phyloP scores from a whole-genome alignment of 2,329 filamentous ascomycete genomes.

The Microthyrium microscopicum region DNA sequence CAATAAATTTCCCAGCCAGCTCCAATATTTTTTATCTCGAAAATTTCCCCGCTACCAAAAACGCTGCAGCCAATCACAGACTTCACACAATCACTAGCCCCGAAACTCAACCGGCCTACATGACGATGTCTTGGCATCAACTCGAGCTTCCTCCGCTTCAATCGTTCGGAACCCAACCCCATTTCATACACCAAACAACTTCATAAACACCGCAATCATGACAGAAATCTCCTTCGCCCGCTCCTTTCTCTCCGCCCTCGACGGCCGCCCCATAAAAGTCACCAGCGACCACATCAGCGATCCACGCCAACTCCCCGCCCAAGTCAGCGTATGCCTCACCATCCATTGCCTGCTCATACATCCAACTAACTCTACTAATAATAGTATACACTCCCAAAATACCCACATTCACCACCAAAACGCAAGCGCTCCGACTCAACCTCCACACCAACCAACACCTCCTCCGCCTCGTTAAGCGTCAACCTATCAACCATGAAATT shows the following conservation, averaged over 20 bases:
- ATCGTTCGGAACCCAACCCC: too few relatives aligned
- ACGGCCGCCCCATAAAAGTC: conserved; percentile 64
- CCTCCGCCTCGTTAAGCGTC: conserved; percentile 29
- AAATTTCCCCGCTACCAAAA: too few relatives aligned
- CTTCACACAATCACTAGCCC: too few relatives aligned
- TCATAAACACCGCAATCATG: conserved; percentile 14
- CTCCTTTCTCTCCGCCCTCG: conserved; percentile 63
- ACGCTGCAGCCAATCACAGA: too few relatives aligned
- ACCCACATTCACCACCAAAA: conserved; percentile 32
- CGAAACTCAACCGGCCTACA: too few relatives aligned
- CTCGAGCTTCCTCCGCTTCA: too few relatives aligned
- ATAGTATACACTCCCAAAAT: conserved; percentile 57
- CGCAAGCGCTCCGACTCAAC: conserved; percentile 23
- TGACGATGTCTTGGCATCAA: too few relatives aligned
- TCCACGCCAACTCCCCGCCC: conserved; percentile 57
- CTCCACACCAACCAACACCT: conserved; percentile 26
- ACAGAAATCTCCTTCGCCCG: conserved; percentile 70
- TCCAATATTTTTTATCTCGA: neutral
- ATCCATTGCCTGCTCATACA: conserved; percentile 23
- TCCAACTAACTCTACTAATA: conserved; percentile 1
- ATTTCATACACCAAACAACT: too few relatives aligned
- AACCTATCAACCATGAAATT: conserved; percentile 63
- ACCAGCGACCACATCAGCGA: conserved; percentile 85
- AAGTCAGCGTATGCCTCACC: conserved; percentile 48
- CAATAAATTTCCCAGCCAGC: neutral